A percentile compares a stretch with the other conserved stretches of the same genome.
phyloP scores from a whole-genome alignment of 2,329 filamentous ascomycete genomes.

The Diaporthe citriasiana region DNA sequence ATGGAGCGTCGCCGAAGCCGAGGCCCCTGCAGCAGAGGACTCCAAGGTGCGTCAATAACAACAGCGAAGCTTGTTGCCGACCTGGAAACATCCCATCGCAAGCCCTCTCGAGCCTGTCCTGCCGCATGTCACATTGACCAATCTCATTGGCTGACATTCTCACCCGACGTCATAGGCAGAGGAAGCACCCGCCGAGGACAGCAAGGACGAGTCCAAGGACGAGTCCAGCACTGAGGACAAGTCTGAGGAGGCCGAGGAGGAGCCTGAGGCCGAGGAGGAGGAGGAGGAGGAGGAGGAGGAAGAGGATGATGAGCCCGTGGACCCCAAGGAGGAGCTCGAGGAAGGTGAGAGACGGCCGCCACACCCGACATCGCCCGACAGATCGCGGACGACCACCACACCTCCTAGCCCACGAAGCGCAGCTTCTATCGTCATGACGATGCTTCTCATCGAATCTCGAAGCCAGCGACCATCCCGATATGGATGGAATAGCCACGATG shows the following conservation, averaged over 20 bases:
- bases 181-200: constrained; percentile 52
- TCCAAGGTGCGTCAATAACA: constrained; percentile 59
- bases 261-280: constrained; percentile 71
- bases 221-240: constrained; percentile 60
- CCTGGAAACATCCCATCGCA: background rate
- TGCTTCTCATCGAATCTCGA: background rate
- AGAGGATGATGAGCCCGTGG: constrained; percentile 84
- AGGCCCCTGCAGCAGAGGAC: constrained; percentile 77
- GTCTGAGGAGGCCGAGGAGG: constrained; percentile 51
- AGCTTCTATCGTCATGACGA: background rate
- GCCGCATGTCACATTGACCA: background rate
- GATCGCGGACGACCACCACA: background rate
- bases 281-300: constrained; percentile 86
- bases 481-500: background rate
- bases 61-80: background rate
- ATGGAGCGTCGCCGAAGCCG: constrained; percentile 75
- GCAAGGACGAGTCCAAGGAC: constrained; percentile 61
- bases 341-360: constrained; percentile 78
- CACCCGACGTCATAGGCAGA: constrained; percentile 51
- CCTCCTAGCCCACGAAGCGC: background rate
- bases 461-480: background rate
- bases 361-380: constrained; percentile 20
- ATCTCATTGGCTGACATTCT: background rate
- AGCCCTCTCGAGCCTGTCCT: background rate
- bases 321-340: constrained; percentile 89